Percentiles rank a stretch among this genome's conserved stretches.
phyloP scores from a whole-genome alignment of 371 early-diverging fungal genomes.

The Choanephora cucurbitarum region DNA sequence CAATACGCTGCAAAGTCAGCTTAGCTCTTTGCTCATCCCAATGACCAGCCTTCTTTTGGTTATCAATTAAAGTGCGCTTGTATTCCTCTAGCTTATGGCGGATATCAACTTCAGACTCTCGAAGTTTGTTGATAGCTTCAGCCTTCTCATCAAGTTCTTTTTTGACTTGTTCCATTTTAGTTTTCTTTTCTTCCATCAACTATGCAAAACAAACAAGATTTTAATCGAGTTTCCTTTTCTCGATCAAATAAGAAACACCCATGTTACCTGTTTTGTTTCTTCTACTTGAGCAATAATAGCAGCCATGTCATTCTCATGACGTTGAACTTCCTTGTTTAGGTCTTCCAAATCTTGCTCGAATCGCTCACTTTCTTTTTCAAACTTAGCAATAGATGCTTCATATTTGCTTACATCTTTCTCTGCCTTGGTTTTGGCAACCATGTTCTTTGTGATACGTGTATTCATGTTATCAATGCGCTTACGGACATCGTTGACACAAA shows the following conservation, averaged over 20 bases:
- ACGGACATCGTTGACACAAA: constrained; percentile 80
- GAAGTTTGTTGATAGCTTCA: constrained; percentile 66
- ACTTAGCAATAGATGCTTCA: constrained; percentile 62
- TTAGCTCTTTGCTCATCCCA: constrained; percentile 55
- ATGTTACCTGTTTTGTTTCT: constrained; percentile 31
- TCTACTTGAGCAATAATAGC: constrained; percentile 55
- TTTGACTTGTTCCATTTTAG: constrained; percentile 66
- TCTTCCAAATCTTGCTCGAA: constrained; percentile 60
- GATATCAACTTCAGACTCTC: constrained; percentile 56
- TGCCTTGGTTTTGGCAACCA: constrained; percentile 72
- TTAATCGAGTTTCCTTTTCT: no score
- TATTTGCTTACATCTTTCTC: constrained; percentile 75
- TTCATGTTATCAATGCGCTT: constrained; percentile 72
- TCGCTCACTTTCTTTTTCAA: constrained; percentile 68
- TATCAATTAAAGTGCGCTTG: constrained; percentile 49
- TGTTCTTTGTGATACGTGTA: constrained; percentile 65
- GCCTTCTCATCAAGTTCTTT: constrained; percentile 66
- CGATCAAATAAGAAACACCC: background rate
- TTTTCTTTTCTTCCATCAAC: constrained; percentile 73
- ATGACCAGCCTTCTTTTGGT: constrained; percentile 53
- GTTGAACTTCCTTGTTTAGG: constrained; percentile 58
- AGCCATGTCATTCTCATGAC: constrained; percentile 45
- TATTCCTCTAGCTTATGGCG: constrained; percentile 62
- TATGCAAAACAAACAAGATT: constrained; percentile 28
- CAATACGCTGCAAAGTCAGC: constrained; percentile 55